phyloP scores from a whole-genome alignment of 495 filamentous ascomycete genomes.

The Lophiotrema nucula region DNA sequence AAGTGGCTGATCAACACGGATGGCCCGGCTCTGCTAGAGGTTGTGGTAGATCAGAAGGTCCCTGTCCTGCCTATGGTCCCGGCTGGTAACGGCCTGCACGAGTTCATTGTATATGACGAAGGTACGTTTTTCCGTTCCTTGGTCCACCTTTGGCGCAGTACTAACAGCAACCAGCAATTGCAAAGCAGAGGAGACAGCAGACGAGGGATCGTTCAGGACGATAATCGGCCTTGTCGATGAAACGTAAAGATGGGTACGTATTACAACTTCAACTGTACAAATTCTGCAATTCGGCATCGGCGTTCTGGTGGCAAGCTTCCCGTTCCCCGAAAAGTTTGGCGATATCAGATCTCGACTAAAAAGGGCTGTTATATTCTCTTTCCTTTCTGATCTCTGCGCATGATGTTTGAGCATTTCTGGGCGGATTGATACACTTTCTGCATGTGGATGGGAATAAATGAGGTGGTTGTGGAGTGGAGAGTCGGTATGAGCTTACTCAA shows the following conservation, averaged over 20 bases:
- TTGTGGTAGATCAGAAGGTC: slow-evolving; percentile 75
- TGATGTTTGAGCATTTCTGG: no score
- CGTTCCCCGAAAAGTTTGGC: no score
- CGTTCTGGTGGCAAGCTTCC: background rate
- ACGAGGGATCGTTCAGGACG: slow-evolving; percentile 66
- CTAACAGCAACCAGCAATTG: slow-evolving; percentile 57
- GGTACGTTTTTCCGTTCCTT: slow-evolving; percentile 49
- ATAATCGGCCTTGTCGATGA: slow-evolving; percentile 15
- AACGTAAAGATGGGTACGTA: no score
- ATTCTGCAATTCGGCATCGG: background rate
- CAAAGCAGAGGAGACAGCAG: slow-evolving; percentile 67
- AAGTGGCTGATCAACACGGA: slow-evolving; percentile 79
- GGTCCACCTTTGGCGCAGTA: no score
- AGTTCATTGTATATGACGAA: slow-evolving; percentile 89
- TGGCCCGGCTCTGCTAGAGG: slow-evolving; percentile 47
- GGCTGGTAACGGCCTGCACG: slow-evolving; percentile 78
- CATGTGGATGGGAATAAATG: no score
- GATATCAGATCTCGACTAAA: no score
- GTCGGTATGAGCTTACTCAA: no score
- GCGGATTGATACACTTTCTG: no score
- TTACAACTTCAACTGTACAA: background rate
- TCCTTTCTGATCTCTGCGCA: no score
- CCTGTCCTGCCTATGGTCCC: slow-evolving; percentile 98
- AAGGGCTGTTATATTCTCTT: no score
- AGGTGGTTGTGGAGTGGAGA: no score